Evolutionary conservation across 768 basidiomycete species (phyloP).

Genomic region (Agaricus sinodeliciosus): DNA sequence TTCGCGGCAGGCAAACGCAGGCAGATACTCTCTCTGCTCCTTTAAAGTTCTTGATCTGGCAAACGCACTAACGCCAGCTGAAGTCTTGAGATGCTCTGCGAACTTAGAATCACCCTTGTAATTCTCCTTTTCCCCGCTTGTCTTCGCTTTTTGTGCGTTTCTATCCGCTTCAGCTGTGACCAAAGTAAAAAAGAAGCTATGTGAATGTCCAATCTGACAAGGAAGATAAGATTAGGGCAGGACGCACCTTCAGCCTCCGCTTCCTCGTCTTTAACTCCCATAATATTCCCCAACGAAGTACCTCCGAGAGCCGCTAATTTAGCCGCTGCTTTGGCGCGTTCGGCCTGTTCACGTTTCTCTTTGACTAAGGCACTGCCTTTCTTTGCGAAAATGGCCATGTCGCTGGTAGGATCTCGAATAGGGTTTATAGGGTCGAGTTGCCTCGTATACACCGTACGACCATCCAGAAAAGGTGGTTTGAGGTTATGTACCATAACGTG

Average conservation of each 20-base stretch:
- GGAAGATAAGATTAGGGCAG: conserved; percentile 14
- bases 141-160: conserved; percentile 43
- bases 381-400: conserved; percentile 93
- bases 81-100: conserved; percentile 84
- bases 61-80: conserved; percentile 74
- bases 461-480: conserved; percentile 97
- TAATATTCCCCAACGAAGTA: conserved; percentile 92
- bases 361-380: conserved; percentile 94
- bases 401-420: conserved; percentile 86
- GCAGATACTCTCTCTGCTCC: conserved; percentile 94
- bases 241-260: conserved; percentile 85
- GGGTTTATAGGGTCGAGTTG: conserved; percentile 98
- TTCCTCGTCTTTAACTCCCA: conserved; percentile 95
- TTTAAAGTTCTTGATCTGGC: conserved; percentile 79
- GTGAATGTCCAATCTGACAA: conserved; percentile 74
- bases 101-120: conserved; percentile 97
- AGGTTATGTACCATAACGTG: conserved; percentile 97
- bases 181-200: conserved; percentile 38
- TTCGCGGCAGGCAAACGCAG: conserved; percentile 95
- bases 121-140: conserved; percentile 53
- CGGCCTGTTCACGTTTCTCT: conserved; percentile 94
- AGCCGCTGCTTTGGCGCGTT: conserved; percentile 92
- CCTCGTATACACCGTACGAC: conserved; percentile 91
- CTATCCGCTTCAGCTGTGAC: conserved; percentile 50
- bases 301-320: conserved; percentile 91